A percentile compares a stretch with the other conserved stretches of the same genome.
phyloP scores from a whole-genome alignment of 1,284 basidiomycete genomes.

The Neotropicomus parvogracilis region DNA sequence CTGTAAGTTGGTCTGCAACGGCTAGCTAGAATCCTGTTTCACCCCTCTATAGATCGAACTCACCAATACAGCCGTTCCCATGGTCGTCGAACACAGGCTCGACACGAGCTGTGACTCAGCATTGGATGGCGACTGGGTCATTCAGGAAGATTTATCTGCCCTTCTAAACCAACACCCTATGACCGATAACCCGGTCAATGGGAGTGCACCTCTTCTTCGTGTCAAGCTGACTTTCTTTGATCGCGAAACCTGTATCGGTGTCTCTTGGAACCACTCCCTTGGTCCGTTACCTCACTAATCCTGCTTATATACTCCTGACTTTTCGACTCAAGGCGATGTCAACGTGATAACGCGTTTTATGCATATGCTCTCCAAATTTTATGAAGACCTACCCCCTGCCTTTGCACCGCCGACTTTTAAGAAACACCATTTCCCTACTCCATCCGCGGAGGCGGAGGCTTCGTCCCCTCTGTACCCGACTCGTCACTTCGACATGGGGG shows the following conservation, averaged over 20 bases:
- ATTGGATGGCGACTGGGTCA: conserved; percentile 20
- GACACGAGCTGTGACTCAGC: conserved; percentile 3
- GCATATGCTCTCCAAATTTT: conserved; percentile 22
- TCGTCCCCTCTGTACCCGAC: neutral
- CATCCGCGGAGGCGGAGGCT: neutral
- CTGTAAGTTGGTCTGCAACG: conserved; percentile 18
- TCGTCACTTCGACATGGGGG: too few species aligned
- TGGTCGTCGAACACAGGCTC: conserved; percentile 9
- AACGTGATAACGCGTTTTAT: conserved; percentile 24
- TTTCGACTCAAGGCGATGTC: conserved; percentile 25
- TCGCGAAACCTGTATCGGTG: conserved; percentile 27
- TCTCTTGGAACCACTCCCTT: conserved; percentile 32
- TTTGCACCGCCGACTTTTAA: conserved; percentile 16
- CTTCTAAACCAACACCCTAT: conserved; percentile 15
- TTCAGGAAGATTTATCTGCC: conserved; percentile 22
- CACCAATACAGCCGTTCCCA: conserved; percentile 15
- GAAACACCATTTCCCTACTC: conserved; percentile 17
- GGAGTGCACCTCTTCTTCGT: conserved; percentile 21
- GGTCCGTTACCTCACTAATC: neutral
- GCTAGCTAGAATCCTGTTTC: neutral
- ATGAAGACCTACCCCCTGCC: conserved; percentile 15
- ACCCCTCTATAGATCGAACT: conserved; percentile 20
- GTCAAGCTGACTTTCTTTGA: conserved; percentile 27
- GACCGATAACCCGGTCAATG: conserved; percentile 1
- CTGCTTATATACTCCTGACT: neutral